phyloP scores from a whole-genome alignment of 2,329 filamentous ascomycete species.

The Ophiocordyceps polyrhachis-furcata region DNA sequence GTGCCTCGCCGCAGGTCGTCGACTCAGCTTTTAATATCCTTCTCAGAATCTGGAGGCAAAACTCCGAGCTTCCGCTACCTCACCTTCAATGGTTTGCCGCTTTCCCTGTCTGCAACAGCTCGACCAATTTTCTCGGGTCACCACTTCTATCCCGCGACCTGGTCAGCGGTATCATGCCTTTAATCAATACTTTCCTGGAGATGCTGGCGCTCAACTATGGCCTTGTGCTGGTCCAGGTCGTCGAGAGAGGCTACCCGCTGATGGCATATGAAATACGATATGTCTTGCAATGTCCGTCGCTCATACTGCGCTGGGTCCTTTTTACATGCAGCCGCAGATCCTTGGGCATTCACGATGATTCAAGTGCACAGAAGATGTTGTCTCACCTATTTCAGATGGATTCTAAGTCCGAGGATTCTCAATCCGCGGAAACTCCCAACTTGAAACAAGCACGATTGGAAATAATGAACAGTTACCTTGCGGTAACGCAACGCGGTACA shows the following conservation, averaged over 20 bases:
- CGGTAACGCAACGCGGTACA: neutral
- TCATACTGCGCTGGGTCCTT: conserved; percentile 8
- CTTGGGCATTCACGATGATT: conserved; percentile 8
- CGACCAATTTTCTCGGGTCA: neutral
- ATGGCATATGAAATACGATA: conserved; percentile 9
- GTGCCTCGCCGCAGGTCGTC: conserved; percentile 2
- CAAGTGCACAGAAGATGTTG: conserved; percentile 3
- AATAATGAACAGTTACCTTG: neutral
- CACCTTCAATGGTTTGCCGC: conserved; percentile 12
- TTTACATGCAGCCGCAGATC: conserved; percentile 12
- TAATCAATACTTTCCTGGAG: conserved; percentile 2
- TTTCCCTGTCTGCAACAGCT: conserved; percentile 7
- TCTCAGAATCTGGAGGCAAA: conserved; percentile 7
- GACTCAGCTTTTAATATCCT: conserved; percentile 8
- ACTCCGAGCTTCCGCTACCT: conserved; percentile 5
- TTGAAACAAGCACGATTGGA: neutral
- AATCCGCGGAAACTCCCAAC: neutral
- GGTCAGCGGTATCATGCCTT: neutral
- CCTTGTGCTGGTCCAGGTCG: conserved; percentile 2
- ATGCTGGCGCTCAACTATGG: conserved; percentile 8
- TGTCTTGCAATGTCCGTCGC: conserved; percentile 10
- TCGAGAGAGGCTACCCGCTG: conserved; percentile 10
- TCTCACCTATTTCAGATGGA: conserved; percentile 10
- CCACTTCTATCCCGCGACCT: neutral
- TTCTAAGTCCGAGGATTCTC: conserved; percentile 5